These are phyloP conservation scores for Diplodia seriata DNA, from an alignment of 2,329 filamentous ascomycete species.

Conservation along the genomic window DNA sequence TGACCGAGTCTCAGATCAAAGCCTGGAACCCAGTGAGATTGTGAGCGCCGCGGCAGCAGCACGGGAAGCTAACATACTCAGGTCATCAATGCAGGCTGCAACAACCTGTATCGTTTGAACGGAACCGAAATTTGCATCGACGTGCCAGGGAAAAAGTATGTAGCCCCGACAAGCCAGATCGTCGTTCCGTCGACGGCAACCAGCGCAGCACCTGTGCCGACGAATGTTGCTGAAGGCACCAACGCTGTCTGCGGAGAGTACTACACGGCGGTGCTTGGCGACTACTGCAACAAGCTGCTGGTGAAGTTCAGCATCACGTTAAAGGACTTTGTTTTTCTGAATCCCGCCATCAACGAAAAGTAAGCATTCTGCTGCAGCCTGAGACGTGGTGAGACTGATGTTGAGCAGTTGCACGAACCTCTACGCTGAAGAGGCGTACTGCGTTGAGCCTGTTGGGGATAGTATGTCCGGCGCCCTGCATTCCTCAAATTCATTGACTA, in stretches of 20 bases:
- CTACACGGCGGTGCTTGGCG: slow-evolving; percentile 43
- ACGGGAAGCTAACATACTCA: background rate
- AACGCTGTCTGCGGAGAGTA: slow-evolving; percentile 42
- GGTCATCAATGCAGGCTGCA: background rate
- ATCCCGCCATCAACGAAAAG: slow-evolving; percentile 41
- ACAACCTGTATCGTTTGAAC: background rate
- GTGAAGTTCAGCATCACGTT: slow-evolving; percentile 45
- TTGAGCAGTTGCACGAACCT: slow-evolving; percentile 47
- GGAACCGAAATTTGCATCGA: background rate
- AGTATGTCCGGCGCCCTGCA: slow-evolving; percentile 32
- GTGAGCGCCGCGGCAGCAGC: background rate
- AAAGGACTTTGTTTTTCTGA: slow-evolving; percentile 46
- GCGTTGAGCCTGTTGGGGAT: slow-evolving; percentile 44
- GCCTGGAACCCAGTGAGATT: background rate
- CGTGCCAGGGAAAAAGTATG: background rate
- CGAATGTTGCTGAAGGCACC: slow-evolving; percentile 38
- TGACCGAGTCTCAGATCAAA: background rate
- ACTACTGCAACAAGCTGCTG: slow-evolving; percentile 46
- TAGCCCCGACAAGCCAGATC: background rate
- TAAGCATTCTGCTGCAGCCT: background rate
- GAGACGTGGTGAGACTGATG: background rate
- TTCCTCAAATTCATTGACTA: slow-evolving; percentile 5
- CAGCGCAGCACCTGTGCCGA: slow-evolving; percentile 33
- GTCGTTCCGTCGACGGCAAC: background rate
- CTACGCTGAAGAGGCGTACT: slow-evolving; percentile 43